Evolutionary conservation across 805 yeast species (phyloP).

Genomic region (Myxozyma monticola): DNA sequence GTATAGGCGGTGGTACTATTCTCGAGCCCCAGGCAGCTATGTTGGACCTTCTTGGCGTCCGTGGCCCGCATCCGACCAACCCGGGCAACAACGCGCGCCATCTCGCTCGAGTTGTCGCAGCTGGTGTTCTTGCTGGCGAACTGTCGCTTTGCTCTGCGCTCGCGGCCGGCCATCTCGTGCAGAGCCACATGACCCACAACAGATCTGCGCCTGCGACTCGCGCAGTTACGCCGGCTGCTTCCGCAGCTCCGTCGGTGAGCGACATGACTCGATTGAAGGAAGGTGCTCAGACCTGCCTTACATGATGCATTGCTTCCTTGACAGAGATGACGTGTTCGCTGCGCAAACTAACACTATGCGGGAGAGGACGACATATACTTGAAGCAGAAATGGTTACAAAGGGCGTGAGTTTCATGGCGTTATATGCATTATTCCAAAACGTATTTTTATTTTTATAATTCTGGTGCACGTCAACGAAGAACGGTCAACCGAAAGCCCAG

Average conservation of each 20-base stretch:
- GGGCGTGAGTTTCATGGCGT: too few relatives aligned
- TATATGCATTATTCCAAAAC: too few relatives aligned
- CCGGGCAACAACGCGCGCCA: slow-evolving; percentile 96
- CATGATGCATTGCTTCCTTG: slow-evolving; percentile 45
- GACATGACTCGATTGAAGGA: slow-evolving; percentile 58
- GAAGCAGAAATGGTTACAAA: too few relatives aligned
- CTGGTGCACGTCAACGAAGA: too few relatives aligned
- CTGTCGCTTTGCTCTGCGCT: slow-evolving; percentile 91
- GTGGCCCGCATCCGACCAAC: slow-evolving; percentile 89
- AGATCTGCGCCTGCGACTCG: slow-evolving; percentile 47
- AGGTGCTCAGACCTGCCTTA: slow-evolving; percentile 75
- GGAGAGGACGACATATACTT: too few relatives aligned
- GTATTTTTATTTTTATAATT: too few relatives aligned
- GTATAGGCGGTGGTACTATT: slow-evolving; percentile 87
- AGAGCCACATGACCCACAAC: slow-evolving; percentile 95
- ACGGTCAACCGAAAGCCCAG: too few relatives aligned
- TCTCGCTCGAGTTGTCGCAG: slow-evolving; percentile 87
- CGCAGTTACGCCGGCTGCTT: slow-evolving; percentile 34
- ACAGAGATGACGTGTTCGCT: too few relatives aligned
- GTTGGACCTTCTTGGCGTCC: slow-evolving; percentile 90
- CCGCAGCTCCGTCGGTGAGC: slow-evolving; percentile 38
- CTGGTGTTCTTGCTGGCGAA: slow-evolving; percentile 95
- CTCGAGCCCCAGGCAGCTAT: slow-evolving; percentile 96
- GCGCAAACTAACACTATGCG: too few relatives aligned
- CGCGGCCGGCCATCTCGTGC: slow-evolving; percentile 98